These are phyloP conservation scores for Ogataea hybrid DNA, from an alignment of 1,139 yeast species.

Conservation along the genomic window DNA sequence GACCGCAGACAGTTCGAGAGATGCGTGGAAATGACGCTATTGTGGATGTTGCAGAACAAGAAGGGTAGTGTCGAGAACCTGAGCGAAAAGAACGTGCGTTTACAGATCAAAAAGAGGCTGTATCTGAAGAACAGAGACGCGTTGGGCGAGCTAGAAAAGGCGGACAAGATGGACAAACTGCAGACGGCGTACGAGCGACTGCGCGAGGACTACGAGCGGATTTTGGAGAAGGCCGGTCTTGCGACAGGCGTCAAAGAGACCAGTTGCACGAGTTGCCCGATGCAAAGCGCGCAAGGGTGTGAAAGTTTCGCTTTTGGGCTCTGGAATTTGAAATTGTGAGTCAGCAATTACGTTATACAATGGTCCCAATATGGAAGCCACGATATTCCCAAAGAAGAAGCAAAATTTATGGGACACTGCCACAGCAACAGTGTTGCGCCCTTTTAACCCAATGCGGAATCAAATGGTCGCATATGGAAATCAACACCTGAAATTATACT, in stretches of 20 bases:
- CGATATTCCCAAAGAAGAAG: slow-evolving; percentile 18
- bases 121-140: slow-evolving; percentile 80
- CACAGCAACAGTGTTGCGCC: slow-evolving; percentile 10
- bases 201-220: slow-evolving; percentile 65
- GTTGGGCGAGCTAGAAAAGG: slow-evolving; percentile 58
- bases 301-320: neutral
- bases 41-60: slow-evolving; percentile 37
- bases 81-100: slow-evolving; percentile 39
- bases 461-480: slow-evolving; percentile 16
- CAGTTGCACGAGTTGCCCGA: neutral
- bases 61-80: slow-evolving; percentile 21
- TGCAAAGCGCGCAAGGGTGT: slow-evolving; percentile 10
- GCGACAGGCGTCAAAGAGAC: slow-evolving; percentile 12
- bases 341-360: slow-evolving; percentile 1
- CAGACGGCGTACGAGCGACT: slow-evolving; percentile 72
- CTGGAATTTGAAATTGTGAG: too few relatives aligned
- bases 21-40: slow-evolving; percentile 70
- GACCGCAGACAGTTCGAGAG: slow-evolving; percentile 79
- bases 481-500: slow-evolving; percentile 12
- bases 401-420: slow-evolving; percentile 2
- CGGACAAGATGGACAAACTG: slow-evolving; percentile 62
- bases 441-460: slow-evolving; percentile 14
- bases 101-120: slow-evolving; percentile 68
- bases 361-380: slow-evolving; percentile 16
- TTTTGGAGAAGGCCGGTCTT: slow-evolving; percentile 36